phyloP scores from a whole-genome alignment of 768 basidiomycete species.

The Guyanaporus albipodus region DNA sequence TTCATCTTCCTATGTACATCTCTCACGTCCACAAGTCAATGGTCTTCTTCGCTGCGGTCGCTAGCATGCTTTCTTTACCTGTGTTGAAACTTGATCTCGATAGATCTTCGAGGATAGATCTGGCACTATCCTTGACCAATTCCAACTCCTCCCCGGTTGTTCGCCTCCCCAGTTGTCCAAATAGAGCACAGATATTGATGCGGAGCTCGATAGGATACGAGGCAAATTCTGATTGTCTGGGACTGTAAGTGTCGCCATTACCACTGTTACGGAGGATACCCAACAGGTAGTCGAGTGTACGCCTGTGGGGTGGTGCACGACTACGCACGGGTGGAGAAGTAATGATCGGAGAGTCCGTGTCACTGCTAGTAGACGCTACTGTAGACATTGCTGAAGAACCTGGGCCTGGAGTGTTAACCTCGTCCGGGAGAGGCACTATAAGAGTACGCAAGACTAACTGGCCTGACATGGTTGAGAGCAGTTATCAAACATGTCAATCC shows the following conservation, averaged over 20 bases:
- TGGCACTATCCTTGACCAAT: conserved; percentile 47
- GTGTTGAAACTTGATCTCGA: conserved; percentile 33
- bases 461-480: conserved; percentile 38
- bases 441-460: conserved; percentile 60
- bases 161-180: conserved; percentile 60
- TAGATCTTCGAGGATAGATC: conserved; percentile 51
- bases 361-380: conserved; percentile 41
- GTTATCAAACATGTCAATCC: background rate
- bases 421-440: conserved; percentile 44
- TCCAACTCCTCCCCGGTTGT: conserved; percentile 44
- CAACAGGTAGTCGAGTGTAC: conserved; percentile 66
- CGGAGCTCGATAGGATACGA: conserved; percentile 74
- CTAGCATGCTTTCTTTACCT: conserved; percentile 34
- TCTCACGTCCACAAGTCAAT: conserved; percentile 38
- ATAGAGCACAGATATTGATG: conserved; percentile 68
- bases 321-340: conserved; percentile 38
- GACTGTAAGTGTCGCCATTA: conserved; percentile 36
- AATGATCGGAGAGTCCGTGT: conserved; percentile 46
- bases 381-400: conserved; percentile 35
- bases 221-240: conserved; percentile 30
- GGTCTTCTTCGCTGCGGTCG: conserved; percentile 38
- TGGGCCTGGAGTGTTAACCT: conserved; percentile 32
- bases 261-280: conserved; percentile 51
- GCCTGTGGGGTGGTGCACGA: conserved; percentile 44
- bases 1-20: background rate